Evolutionary conservation across 306 rosid genomes (phyloP), one percentile per base, ranked within the genome.

Genomic region (Rubus idaeus): DNA sequence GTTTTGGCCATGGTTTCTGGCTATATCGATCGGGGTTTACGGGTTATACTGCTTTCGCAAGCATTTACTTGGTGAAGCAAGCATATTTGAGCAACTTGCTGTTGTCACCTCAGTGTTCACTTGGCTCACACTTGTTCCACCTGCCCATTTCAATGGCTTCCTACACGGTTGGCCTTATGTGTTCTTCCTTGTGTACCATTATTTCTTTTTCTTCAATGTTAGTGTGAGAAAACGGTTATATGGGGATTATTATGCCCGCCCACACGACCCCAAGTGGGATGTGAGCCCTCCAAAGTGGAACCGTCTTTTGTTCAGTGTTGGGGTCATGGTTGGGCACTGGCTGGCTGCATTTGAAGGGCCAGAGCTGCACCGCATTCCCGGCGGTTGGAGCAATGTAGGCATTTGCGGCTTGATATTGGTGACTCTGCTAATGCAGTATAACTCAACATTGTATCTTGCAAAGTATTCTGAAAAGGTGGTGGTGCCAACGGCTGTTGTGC

Each of bases 341-440:
- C 87, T 95, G 69, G 97, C 96, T 10, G 98, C 98, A 53, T 92
- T 92, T 81, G 96, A 95, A 87, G 98, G 97, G 56, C 96, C 97
- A 6, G 97, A 92, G 83, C 95, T 92, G 78, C 97, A 87, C 65
- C 91, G 23, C 44, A 78, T 90, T 76, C 87, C 90, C 0, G 92
- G 97, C 10, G 91, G 92, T 67, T 88, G 92, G 97, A 88, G 68
- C 79, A 88, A 90, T 86, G 82, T 90, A 47, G 91, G 88, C 2
- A 79, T 95, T 74, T 90, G 97, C 96, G 79, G 74, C 21, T 79
- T 92, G 79, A 89, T 95, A 57, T 13, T 90, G 60, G 50, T 79
- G 73, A 86, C 97, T 44, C 78, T 95, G 63, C 70, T 88, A 70
- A 87, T 89, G 89, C 98, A 95, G 70, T 89, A 92, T 83, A 95